A percentile compares a stretch with the other conserved stretches of the same genome.
Evolutionary conservation across 768 basidiomycete species (phyloP).

Genomic region (Lentinus tigrinus): DNA sequence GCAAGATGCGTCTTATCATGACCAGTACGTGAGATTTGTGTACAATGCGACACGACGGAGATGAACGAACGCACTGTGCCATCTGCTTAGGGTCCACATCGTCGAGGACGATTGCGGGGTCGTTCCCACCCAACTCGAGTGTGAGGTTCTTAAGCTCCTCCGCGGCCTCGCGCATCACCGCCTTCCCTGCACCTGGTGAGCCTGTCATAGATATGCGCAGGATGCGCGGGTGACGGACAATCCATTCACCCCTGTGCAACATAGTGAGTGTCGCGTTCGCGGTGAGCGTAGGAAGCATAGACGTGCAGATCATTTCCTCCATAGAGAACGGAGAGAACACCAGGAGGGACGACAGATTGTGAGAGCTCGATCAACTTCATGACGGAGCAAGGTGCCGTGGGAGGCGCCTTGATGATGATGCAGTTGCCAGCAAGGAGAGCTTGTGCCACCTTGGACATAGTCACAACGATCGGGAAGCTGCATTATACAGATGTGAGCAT

Average conservation of each 20-base stretch:
- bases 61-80: conserved; percentile 3
- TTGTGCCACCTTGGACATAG: conserved; percentile 3
- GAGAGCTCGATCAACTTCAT: conserved; percentile 11
- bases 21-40: not conserved
- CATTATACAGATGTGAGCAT: not conserved
- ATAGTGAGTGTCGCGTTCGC: too few species aligned
- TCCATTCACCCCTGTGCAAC: conserved; percentile 13
- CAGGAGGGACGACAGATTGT: conserved; percentile 12
- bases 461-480: conserved; percentile 10
- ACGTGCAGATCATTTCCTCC: conserved; percentile 12
- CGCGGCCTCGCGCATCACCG: conserved; percentile 4
- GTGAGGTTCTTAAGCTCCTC: conserved; percentile 7
- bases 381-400: conserved; percentile 1
- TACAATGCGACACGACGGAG: not conserved
- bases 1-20: not conserved
- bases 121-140: conserved; percentile 16
- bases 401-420: conserved; percentile 12
- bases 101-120: conserved; percentile 12
- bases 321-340: conserved; percentile 11
- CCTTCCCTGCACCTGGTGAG: conserved; percentile 3
- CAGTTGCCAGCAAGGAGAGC: conserved; percentile 11
- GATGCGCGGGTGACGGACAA: conserved; percentile 8
- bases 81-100: conserved; percentile 8
- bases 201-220: conserved; percentile 11
- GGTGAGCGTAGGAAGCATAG: too few species aligned